Conservation (phyloP, 2,329 filamentous ascomycete genomes). For the Aspergillus ochraceus region DNA sequence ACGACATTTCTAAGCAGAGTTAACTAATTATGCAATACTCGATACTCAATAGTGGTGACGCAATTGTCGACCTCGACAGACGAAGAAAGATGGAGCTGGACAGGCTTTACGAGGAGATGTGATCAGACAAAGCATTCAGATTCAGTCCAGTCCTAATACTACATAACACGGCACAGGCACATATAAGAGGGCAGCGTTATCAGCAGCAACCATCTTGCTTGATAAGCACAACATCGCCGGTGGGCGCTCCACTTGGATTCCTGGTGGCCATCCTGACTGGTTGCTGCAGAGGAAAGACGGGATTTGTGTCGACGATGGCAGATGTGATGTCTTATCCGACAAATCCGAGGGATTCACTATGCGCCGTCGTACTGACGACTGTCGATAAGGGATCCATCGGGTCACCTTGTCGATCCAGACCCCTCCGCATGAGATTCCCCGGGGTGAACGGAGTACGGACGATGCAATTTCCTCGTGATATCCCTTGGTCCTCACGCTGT, state of each 20-base stretch:
- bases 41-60: background rate
- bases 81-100: background rate
- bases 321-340: constrained; percentile 5
- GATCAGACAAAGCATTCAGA: background rate
- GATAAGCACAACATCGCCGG: constrained; percentile 7
- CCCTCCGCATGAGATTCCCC: no score
- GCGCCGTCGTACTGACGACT: no score
- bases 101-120: background rate
- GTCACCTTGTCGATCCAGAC: no score
- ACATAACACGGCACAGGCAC: background rate
- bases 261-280: background rate
- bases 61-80: background rate
- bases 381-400: no score
- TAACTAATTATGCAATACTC: no score
- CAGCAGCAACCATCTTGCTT: constrained; percentile 2
- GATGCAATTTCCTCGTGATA: no score
- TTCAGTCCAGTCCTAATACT: background rate
- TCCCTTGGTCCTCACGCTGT: no score
- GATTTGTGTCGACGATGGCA: background rate
- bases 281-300: background rate
- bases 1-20: background rate
- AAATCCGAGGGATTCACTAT: constrained; percentile 2
- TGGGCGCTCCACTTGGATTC: background rate
- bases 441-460: no score
- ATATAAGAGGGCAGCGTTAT: background rate